Percentiles rank a stretch among this genome's conserved stretches.
Conservation (phyloP, 139 green algal species). For the Micractinium sp. region DNA sequence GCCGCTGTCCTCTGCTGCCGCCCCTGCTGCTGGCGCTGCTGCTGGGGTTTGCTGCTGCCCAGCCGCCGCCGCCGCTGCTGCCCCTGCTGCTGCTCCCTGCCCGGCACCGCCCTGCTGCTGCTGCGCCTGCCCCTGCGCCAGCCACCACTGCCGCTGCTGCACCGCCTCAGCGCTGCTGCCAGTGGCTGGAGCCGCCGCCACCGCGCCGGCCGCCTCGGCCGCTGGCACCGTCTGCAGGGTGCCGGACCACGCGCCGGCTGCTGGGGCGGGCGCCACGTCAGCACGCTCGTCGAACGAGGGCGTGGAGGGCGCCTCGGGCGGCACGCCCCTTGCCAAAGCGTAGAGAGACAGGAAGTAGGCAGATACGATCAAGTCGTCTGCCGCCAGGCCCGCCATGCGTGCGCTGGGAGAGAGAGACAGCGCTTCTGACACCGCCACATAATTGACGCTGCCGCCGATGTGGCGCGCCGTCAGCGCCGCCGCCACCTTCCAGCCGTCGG, state of each 20-base stretch:
- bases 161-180: background rate
- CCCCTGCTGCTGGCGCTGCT: background rate
- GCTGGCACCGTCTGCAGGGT: background rate
- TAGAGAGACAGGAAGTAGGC: slow-evolving; percentile 89
- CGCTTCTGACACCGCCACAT: slow-evolving; percentile 82
- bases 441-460: slow-evolving; percentile 94
- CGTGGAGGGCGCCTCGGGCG: slow-evolving; percentile 47
- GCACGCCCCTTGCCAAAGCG: slow-evolving; percentile 65
- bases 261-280: background rate
- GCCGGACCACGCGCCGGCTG: background rate
- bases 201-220: background rate
- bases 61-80: no score
- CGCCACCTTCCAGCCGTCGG: slow-evolving; percentile 83
- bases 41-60: background rate
- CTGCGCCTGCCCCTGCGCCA: no score
- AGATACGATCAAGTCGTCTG: slow-evolving; percentile 91
- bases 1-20: background rate
- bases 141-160: background rate
- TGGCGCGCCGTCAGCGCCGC: slow-evolving; percentile 85
- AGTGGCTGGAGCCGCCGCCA: background rate
- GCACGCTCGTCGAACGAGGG: background rate
- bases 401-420: slow-evolving; percentile 61
- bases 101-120: background rate
- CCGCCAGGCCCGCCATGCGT: slow-evolving; percentile 81
- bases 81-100: background rate